Percentiles rank a stretch among this genome's conserved stretches.
Evolutionary conservation across 345 rosid genomes (phyloP).

Genomic region (Fremontodendron californicum): DNA sequence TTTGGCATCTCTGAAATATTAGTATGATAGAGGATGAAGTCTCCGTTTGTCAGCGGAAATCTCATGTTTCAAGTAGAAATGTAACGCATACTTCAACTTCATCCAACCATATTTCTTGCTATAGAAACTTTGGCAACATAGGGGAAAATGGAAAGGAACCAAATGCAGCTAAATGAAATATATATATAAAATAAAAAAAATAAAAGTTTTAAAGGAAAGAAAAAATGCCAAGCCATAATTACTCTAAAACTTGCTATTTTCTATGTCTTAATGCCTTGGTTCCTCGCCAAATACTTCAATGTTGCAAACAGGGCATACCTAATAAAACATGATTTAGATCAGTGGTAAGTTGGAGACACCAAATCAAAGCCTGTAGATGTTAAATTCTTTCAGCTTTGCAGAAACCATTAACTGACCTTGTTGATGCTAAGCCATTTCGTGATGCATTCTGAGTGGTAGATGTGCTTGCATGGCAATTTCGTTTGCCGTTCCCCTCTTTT

Average conservation of each 20-base stretch:
- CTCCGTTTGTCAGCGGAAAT: too few relatives aligned
- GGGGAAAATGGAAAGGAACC: not conserved
- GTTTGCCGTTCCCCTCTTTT: constrained; percentile 54
- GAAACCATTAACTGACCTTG: constrained; percentile 40
- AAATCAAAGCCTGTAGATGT: not conserved
- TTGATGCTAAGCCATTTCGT: constrained; percentile 64
- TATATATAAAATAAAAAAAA: too few relatives aligned
- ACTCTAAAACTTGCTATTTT: not conserved
- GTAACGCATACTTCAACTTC: too few relatives aligned
- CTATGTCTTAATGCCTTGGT: constrained; percentile 27
- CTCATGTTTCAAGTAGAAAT: too few relatives aligned
- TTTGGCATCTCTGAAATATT: too few relatives aligned
- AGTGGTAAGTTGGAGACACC: not conserved
- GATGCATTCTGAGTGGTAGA: constrained; percentile 61
- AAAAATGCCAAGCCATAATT: not conserved
- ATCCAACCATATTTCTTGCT: too few relatives aligned
- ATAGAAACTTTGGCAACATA: too few relatives aligned
- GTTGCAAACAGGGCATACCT: constrained; percentile 70
- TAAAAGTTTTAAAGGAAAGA: not conserved
- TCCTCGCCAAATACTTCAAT: constrained; percentile 48
- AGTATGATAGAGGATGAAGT: too few relatives aligned
- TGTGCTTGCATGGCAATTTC: constrained; percentile 61
- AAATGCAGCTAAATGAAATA: not conserved
- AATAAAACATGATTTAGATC: constrained; percentile 7
- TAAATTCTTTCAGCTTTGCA: not conserved